Conservation (phyloP, 169 alveolate species). For the Plasmodium gaboni region DNA sequence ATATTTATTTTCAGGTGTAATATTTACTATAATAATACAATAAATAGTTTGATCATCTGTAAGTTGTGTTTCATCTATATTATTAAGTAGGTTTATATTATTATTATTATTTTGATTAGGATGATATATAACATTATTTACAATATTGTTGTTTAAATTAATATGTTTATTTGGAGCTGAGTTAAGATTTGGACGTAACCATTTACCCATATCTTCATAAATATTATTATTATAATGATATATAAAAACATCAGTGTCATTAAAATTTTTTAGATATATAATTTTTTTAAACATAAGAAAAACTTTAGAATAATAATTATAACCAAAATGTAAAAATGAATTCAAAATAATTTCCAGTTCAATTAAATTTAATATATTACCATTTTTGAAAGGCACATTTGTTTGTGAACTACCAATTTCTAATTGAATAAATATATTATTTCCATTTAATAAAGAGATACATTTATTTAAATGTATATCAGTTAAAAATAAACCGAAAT, state of each 20-base stretch:
- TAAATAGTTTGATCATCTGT: constrained; percentile 40
- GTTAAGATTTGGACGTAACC: neutral
- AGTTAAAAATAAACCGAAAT: constrained; percentile 60
- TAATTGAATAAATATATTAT: constrained; percentile 31
- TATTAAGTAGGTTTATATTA: neutral
- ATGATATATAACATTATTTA: neutral
- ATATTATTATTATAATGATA: constrained; percentile 11
- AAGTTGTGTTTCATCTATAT: constrained; percentile 2
- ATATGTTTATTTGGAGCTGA: neutral
- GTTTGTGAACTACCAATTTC: constrained; percentile 23
- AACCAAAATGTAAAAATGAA: constrained; percentile 29
- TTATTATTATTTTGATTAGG: neutral
- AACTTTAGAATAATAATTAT: constrained; percentile 23
- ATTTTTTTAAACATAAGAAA: constrained; percentile 18
- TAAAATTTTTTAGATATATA: constrained; percentile 8
- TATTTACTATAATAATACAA: constrained; percentile 33
- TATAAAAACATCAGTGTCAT: constrained; percentile 2
- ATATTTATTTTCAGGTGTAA: constrained; percentile 25
- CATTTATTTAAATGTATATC: constrained; percentile 29
- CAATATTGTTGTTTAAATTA: neutral
- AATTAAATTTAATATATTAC: constrained; percentile 21
- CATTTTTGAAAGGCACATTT: neutral
- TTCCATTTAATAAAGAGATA: constrained; percentile 19
- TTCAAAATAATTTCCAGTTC: constrained; percentile 34
- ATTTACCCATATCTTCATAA: neutral